Conservation (phyloP, 139 green algal species). For the Auxenochlorella pyrenoidosa region DNA sequence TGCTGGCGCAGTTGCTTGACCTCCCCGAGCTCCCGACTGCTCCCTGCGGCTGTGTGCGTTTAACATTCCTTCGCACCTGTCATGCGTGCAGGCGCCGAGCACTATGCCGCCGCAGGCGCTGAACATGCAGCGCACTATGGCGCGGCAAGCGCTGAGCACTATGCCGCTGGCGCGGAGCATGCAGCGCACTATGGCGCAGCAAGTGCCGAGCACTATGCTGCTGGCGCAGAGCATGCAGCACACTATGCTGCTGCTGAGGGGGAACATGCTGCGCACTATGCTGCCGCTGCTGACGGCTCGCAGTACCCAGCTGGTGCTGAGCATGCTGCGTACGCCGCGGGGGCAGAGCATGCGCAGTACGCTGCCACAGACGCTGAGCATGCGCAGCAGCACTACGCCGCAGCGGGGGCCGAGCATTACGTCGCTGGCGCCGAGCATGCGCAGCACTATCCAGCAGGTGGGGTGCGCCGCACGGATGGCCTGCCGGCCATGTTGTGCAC, state of each 20-base stretch:
- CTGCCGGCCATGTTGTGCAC: too few relatives aligned
- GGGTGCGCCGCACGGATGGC: too few relatives aligned
- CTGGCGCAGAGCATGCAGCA: slow-evolving; percentile 11
- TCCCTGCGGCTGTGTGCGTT: too few relatives aligned
- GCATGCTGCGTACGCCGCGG: neutral
- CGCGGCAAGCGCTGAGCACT: too few relatives aligned
- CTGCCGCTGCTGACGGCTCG: slow-evolving; percentile 1
- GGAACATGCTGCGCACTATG: slow-evolving; percentile 18
- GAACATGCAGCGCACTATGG: too few relatives aligned
- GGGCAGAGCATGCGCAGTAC: neutral
- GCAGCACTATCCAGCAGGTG: neutral
- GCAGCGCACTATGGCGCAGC: slow-evolving; percentile 32
- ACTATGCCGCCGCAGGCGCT: neutral
- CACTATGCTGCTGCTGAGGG: slow-evolving; percentile 12
- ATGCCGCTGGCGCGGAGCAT: slow-evolving; percentile 31
- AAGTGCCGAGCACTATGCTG: slow-evolving; percentile 25
- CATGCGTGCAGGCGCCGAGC: neutral
- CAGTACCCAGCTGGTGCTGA: neutral
- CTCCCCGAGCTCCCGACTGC: too few relatives aligned
- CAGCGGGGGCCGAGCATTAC: neutral
- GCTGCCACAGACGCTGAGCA: slow-evolving; percentile 21
- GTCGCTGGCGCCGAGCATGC: neutral
- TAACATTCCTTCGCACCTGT: too few relatives aligned
- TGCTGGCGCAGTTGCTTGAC: too few relatives aligned
- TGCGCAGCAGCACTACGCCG: slow-evolving; percentile 29